Conservation (phyloP, 1,284 basidiomycete species). For the Macrocystidia cucumis region DNA sequence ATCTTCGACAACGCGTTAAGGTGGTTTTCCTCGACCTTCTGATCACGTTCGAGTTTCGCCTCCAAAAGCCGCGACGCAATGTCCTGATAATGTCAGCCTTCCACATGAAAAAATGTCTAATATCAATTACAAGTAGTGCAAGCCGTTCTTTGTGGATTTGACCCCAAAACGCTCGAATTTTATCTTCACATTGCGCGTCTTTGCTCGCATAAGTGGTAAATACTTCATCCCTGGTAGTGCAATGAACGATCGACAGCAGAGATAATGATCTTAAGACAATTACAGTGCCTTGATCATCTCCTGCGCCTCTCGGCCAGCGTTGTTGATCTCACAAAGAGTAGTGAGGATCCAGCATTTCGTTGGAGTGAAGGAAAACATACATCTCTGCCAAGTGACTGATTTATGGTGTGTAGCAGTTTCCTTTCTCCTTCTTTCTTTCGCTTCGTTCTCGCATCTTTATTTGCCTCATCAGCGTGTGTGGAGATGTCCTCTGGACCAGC, state of each 20-base stretch:
- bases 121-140: constrained; percentile 14
- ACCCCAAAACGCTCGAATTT: constrained; percentile 15
- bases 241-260: too few species aligned
- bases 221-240: too few species aligned
- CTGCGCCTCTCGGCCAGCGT: too few species aligned
- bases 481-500: too few species aligned
- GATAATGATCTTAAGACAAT: too few species aligned
- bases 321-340: constrained; percentile 8
- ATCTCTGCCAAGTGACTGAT: constrained; percentile 15
- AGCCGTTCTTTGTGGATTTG: constrained; percentile 14
- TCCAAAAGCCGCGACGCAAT: too few species aligned
- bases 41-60: constrained; percentile 9
- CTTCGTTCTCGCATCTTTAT: constrained; percentile 14
- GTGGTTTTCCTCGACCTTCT: constrained; percentile 11
- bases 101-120: too few species aligned
- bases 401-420: constrained; percentile 13
- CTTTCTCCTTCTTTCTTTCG: constrained; percentile 14
- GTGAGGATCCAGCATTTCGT: not conserved
- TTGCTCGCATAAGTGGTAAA: too few species aligned
- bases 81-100: too few species aligned
- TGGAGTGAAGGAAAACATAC: constrained; percentile 6
- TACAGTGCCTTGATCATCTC: too few species aligned
- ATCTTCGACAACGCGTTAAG: constrained; percentile 12
- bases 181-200: constrained; percentile 18
- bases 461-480: too few species aligned